Evolutionary conservation across 148 eudicot genomes (phyloP), one percentile per base, ranked within the genome.

Genomic region (Polygonum aviculare): DNA sequence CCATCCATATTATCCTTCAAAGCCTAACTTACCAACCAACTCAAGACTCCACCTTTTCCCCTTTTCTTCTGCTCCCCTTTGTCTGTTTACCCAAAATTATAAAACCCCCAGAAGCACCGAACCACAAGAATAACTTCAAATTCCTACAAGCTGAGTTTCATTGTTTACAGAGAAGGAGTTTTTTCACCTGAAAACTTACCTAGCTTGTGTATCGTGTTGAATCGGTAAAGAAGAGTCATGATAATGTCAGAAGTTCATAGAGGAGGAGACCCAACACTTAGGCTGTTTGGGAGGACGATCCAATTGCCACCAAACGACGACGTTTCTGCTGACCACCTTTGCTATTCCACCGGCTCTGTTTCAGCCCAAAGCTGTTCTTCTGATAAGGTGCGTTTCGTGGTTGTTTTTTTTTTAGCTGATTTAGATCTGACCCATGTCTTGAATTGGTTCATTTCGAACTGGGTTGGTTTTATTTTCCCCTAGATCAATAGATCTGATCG

Each of bases 341-440:
- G 38, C 69, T 62, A 22, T 11, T 65, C 71, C 41, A 35, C 35
- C 41, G n/a, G 19, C 71, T 65, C 71, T 65, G 71, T 33, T 65
- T 65, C 71, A 18, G 16, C 14, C 10, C 45, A 65, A 65, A 12
- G 6, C 44, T 2, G 4, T 47, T 59, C 15, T 8, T 12, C 39
- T 4, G 21, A 65, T 36, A 65, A 65, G 71, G 71, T 63, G 38
- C 16, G 69, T 62, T 62, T 2, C 36, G 31, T 63, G 39, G n/a
- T n/a, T 31, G 10, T 63, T 33, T 35, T 63, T 4, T 9, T 33
- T 65, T 65, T 12, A 63, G 4, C 35, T 35, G 65, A 59, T 21
- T 59, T 22, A 59, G 8, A n/a, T 21, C n/a, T 18, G 7, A 52
- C 5, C 88, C 92, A 48, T 87, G 92, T 62, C 84, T 88, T 8